Conservation (phyloP, 2,329 filamentous ascomycete species). For the Pseudogymnoascus sp. region DNA sequence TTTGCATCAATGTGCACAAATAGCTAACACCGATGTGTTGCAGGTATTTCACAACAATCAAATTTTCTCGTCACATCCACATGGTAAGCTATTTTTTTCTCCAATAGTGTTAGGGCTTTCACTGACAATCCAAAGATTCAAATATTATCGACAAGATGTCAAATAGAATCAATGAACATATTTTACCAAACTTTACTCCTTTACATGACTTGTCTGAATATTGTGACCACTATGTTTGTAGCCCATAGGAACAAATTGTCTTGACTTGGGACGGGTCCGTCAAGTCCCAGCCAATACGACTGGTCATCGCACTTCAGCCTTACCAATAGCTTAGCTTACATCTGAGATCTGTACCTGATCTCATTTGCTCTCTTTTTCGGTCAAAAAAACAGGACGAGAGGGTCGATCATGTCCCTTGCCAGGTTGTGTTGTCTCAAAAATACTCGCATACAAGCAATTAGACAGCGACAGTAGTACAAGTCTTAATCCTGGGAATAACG, state of each 20-base stretch:
- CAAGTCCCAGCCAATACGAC: not conserved
- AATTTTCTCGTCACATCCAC: not conserved
- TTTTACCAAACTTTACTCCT: not conserved
- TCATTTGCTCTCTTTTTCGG: not conserved
- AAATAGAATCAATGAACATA: not conserved
- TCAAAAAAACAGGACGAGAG: not conserved
- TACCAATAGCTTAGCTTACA: not conserved
- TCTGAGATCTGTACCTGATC: not conserved
- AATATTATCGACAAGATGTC: not conserved
- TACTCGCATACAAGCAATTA: not conserved
- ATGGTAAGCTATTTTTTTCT: constrained; percentile 14
- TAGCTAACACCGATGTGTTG: constrained; percentile 19
- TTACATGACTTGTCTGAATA: not conserved
- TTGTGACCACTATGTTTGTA: not conserved
- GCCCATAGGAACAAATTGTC: not conserved
- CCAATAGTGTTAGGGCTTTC: not conserved
- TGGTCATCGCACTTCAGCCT: not conserved
- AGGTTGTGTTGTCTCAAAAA: not conserved
- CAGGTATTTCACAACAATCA: constrained; percentile 14
- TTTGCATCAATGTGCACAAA: constrained; percentile 4
- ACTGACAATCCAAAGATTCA: not conserved
- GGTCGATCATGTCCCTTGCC: not conserved
- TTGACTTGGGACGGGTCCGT: not conserved
- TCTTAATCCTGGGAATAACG: not conserved
- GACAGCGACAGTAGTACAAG: not conserved